A percentile compares a stretch with the other conserved stretches of the same genome.
phyloP scores from a whole-genome alignment of 176 grass and related monocot genomes.

The Oryza glumipatula region DNA sequence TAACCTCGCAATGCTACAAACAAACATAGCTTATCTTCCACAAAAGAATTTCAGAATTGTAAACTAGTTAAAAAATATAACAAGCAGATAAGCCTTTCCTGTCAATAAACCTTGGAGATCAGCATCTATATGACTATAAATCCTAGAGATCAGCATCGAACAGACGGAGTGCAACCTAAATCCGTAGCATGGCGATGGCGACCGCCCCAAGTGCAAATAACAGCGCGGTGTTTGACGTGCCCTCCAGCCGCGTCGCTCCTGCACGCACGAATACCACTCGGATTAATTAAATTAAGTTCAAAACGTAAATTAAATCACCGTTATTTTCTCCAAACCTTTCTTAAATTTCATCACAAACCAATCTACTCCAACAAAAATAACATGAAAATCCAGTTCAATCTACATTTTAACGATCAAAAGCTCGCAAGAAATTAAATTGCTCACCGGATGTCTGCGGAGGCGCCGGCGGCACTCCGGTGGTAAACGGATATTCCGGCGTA shows the following conservation, averaged over 20 bases:
- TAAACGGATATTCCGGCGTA: constrained; percentile 47
- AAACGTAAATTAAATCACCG: not conserved
- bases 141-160: not conserved
- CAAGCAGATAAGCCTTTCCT: not conserved
- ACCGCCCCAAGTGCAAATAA: not conserved
- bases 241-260: constrained; percentile 8
- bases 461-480: not conserved
- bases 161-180: not conserved
- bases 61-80: not conserved
- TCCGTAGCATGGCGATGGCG: not conserved
- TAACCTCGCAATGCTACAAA: too few species aligned
- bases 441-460: constrained; percentile 31
- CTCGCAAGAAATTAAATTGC: not conserved
- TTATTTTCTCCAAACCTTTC: not conserved
- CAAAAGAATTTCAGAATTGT: not conserved
- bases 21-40: not conserved
- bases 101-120: not conserved
- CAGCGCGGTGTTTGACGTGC: not conserved
- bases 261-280: not conserved
- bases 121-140: not conserved
- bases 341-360: not conserved
- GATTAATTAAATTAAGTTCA: too few species aligned
- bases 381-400: not conserved
- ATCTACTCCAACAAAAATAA: not conserved
- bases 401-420: not conserved